phyloP scores from a whole-genome alignment of 2,329 filamentous ascomycete genomes.

The Celoporthe dispersa region DNA sequence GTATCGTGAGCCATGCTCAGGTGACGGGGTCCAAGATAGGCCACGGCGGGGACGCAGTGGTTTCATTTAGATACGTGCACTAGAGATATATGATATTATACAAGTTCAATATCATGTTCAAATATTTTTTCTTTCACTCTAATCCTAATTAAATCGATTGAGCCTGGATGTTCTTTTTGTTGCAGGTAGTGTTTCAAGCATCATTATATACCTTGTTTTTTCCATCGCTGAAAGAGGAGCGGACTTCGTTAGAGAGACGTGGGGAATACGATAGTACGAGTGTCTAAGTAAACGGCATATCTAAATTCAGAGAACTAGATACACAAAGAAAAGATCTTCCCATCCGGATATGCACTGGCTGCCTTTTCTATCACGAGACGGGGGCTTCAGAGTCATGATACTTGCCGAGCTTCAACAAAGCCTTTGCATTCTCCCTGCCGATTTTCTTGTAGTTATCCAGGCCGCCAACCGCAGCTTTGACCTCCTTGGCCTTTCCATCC shows the following conservation, averaged over 20 bases:
- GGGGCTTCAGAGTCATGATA: conserved; percentile 31
- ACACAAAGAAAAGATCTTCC: neutral
- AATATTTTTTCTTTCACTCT: too few relatives aligned
- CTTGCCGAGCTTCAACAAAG: conserved; percentile 43
- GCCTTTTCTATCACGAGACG: neutral
- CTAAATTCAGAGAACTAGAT: neutral
- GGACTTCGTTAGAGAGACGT: neutral
- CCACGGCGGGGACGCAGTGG: neutral
- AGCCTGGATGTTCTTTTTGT: too few relatives aligned
- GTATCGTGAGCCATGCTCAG: neutral
- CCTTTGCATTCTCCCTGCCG: conserved; percentile 49
- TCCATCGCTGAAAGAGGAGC: neutral
- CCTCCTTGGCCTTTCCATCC: conserved; percentile 38
- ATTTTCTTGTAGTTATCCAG: conserved; percentile 44
- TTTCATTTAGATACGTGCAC: neutral
- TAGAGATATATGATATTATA: neutral
- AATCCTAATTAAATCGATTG: too few relatives aligned
- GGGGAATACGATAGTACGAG: neutral
- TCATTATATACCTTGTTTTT: too few relatives aligned
- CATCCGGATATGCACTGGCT: neutral
- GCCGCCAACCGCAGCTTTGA: conserved; percentile 29
- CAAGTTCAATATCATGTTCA: too few relatives aligned
- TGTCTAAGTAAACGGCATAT: neutral
- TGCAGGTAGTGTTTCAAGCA: too few relatives aligned
- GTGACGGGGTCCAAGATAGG: neutral